Evolutionary conservation across 2,329 filamentous ascomycete genomes (phyloP), one percentile per base, ranked within the genome.

Genomic region (Colletotrichum nymphaeae): DNA sequence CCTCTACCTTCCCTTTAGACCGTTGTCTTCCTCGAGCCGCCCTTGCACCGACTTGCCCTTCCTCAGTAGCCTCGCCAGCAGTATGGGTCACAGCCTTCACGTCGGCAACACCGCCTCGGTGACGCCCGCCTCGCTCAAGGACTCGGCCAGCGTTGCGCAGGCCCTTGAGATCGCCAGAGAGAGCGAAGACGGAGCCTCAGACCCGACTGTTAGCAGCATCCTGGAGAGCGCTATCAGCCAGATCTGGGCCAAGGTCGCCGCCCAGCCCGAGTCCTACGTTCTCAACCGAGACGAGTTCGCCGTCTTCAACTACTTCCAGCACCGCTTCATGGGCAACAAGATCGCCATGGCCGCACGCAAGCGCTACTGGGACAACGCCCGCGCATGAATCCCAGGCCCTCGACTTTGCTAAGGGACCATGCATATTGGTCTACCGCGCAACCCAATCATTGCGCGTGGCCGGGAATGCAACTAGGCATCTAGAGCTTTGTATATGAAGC

Each of bases 251-350:
- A 92, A 90, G 77, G 88, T 97, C 69, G 84, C 91, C 77, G 85
- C 86, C 4, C 85, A 92, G 37, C 93, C 93, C 1, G 83, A 89
- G 63, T 86, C 86, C n/a, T 97, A 96, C 82, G 83, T 97, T 75
- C 91, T 97, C 85, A 91, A 86, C 42, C 86, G 88, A 75, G 91
- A 94, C 82, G 94, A 97, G 83, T 97, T 97, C 79, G 91, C 93
- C 67, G 88, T 97, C 73, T 95, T 97, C 89, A 97, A 97, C 85
- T 96, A 93, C 82, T 96, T 93, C 81, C 92, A 93, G 75, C 83
- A 88, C 75, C 89, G 92, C 11, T 95, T 93, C 79, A 81, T 84
- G 35, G 89, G 89, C 73, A 81, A 88, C 75, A 79, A 84, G 75
- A 77, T 84, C n/a, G 86, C 86, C 53, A 79, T 83, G n/a, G 82